These are phyloP conservation scores for Blastocladiella britannica DNA, from an alignment of 192 early-diverging fungal species.

Conservation along the genomic window DNA sequence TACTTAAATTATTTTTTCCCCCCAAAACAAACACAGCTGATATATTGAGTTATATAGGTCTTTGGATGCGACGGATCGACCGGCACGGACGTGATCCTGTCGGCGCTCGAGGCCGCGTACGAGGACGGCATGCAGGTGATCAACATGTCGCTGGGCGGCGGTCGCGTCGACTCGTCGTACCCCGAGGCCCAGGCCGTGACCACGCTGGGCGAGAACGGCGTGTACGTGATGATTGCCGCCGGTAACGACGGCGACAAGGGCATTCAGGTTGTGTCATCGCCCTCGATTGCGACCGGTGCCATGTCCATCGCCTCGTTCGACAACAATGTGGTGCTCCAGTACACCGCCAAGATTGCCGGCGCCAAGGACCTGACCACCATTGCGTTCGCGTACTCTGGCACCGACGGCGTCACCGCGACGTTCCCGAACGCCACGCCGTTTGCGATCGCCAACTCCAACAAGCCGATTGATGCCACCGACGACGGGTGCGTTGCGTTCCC, in stretches of 20 bases:
- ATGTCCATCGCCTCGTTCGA: slow-evolving; percentile 39
- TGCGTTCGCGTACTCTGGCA: too few relatives aligned
- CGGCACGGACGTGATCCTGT: slow-evolving; percentile 45
- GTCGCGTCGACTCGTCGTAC: slow-evolving; percentile 34
- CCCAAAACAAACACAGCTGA: too few relatives aligned
- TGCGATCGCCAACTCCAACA: slow-evolving; percentile 19
- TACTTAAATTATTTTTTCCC: too few relatives aligned
- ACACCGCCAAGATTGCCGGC: background rate
- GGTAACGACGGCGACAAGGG: slow-evolving; percentile 47
- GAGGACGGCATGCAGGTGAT: slow-evolving; percentile 57
- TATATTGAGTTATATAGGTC: too few relatives aligned
- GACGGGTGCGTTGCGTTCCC: slow-evolving; percentile 33
- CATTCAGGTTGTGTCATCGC: slow-evolving; percentile 32
- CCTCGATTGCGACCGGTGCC: slow-evolving; percentile 26
- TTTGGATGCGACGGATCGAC: slow-evolving; percentile 55
- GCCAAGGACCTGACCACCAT: too few relatives aligned
- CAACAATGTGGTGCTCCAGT: slow-evolving; percentile 11
- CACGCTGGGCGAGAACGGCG: slow-evolving; percentile 15
- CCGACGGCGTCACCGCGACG: background rate
- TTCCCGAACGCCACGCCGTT: too few relatives aligned
- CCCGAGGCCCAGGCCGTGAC: slow-evolving; percentile 35
- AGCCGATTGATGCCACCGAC: slow-evolving; percentile 12
- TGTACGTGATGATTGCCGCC: slow-evolving; percentile 35
- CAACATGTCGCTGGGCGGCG: slow-evolving; percentile 61
- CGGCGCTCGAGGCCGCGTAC: slow-evolving; percentile 49